Evolutionary conservation across 1,284 basidiomycete genomes (phyloP), one percentile per base, ranked within the genome.

Genomic region (Irpex lacteus): DNA sequence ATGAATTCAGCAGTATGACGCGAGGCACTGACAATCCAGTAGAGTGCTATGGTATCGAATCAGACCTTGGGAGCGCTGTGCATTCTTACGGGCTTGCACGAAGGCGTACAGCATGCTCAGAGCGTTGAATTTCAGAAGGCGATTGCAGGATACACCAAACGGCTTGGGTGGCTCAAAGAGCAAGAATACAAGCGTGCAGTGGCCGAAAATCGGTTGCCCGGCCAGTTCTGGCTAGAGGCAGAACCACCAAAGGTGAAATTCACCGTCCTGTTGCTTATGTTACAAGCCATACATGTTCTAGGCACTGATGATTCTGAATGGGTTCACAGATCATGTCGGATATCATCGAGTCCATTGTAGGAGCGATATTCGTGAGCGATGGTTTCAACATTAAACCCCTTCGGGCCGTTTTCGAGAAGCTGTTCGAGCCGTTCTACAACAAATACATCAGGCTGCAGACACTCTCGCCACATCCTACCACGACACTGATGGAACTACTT

Each of bases 1-100:
- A n/a, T 38, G 57, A 18, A 59, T 58, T 32, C 6, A 58, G 56
- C 32, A 52, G 5, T 40, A 21, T 53, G 47, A 63, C 57, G 56
- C 21, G 44, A 26, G 26, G 26, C 26, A 26, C 26, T 26, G 26
- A 26, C 26, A 67, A 64, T 40, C 26, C 21, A 67, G 36, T 69
- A 94, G 92, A 83, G 85, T 55, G 88, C 89, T 6, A 93, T 94
- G 90, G 91, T 94, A 34, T 90, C 89, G 8, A 94, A 94, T 72
- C 80, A 85, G 21, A 80, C 88, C 8, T 78, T 94, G 38, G 90
- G 89, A 38, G 89, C 91, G 1, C 74, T 94, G 64, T 91, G 89
- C 67, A 85, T 93, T 19, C 81, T 81, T 68, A 82, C 83, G 54
- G 87, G 88, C 26, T 75, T 95, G 61, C 78, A 91, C 67, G 76